Evolutionary conservation across 352 stramenopile genomes (phyloP), one percentile per base, ranked within the genome.

Genomic region (Phytophthora boehmeriae): DNA sequence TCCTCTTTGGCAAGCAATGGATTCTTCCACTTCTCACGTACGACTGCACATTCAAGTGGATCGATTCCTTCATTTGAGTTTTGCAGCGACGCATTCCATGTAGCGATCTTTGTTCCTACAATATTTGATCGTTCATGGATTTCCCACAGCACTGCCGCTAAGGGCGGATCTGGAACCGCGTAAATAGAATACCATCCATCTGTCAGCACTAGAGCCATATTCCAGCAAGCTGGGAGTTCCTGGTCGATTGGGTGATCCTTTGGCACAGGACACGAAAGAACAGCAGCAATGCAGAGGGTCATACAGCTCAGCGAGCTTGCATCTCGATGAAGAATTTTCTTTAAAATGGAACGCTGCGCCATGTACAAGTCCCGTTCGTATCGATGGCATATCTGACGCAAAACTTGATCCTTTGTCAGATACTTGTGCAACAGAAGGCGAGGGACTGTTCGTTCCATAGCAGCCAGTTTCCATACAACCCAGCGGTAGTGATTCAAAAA

Each of bases 121-220:
- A 91, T 57, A 13, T 54, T 63, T 10, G 66, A 62, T 3, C 63
- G 70, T 8, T 41, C 38, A 59, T 87, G 73, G 10, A 66, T 49
- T 59, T 79, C 82, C 78, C 81, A 88, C 19, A 90, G 48, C 5
- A 63, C 54, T n/a, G 59, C 61, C 23, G 66, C 63, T 27, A 91
- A 50, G 6, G 68, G 52, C 9, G 53, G 36, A 51, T 90, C 81
- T 36, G 81, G 79, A 11, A 90, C 63, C 20, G 68, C 79, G 32
- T 89, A 88, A 4, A 90, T 62, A 23, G 67, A 78, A 62, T 93
- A 89, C 83, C 83, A 90, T 20, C 83, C 83, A 65, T 93, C 83
- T 1, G 79, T 91, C 11, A 93, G 59, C 27, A 93, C 81, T 16
- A 88, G 54, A 8, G 76, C 70, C 49, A 90, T 44, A 25, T 86